Evolutionary conservation across 1,284 basidiomycete genomes (phyloP).

Genomic region (Rugosomyces carneus): DNA sequence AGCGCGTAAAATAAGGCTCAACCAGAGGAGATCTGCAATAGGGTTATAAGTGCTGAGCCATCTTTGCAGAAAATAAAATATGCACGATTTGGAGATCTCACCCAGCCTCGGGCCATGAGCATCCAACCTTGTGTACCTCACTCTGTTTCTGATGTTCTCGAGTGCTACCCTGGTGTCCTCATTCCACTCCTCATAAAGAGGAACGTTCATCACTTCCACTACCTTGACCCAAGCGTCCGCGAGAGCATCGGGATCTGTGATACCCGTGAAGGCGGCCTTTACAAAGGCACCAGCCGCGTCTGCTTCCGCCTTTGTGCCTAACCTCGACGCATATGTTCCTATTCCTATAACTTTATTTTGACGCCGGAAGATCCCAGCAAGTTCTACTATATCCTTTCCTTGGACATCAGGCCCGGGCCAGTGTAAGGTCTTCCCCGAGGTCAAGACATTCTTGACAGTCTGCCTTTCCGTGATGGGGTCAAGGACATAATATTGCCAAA

Average conservation of each 20-base stretch:
- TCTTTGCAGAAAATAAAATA: slow-evolving; percentile 9
- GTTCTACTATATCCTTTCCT: slow-evolving; percentile 57
- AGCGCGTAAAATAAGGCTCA: slow-evolving; percentile 86
- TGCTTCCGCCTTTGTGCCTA: slow-evolving; percentile 59
- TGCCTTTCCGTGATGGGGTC: slow-evolving; percentile 59
- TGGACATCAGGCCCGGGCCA: slow-evolving; percentile 55
- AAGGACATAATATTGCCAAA: slow-evolving; percentile 93
- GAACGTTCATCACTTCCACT: slow-evolving; percentile 82
- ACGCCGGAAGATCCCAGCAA: slow-evolving; percentile 58
- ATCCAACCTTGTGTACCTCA: slow-evolving; percentile 80
- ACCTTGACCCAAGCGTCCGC: slow-evolving; percentile 70
- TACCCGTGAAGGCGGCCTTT: slow-evolving; percentile 59
- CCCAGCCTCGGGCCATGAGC: slow-evolving; percentile 82
- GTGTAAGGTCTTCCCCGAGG: slow-evolving; percentile 34
- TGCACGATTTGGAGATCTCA: slow-evolving; percentile 70
- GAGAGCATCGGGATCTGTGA: slow-evolving; percentile 47
- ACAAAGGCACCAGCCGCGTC: slow-evolving; percentile 61
- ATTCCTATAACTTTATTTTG: slow-evolving; percentile 54
- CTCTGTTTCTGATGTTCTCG: slow-evolving; percentile 67
- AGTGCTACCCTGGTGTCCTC: slow-evolving; percentile 74
- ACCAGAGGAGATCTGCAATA: slow-evolving; percentile 79
- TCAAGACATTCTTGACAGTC: slow-evolving; percentile 46
- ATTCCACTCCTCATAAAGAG: slow-evolving; percentile 82
- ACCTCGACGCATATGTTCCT: slow-evolving; percentile 59
- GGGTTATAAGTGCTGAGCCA: slow-evolving; percentile 4